Percentiles rank a stretch among this genome's conserved stretches.
Conservation (phyloP, 164 flowering plant genomes). For the Macadamia tetraphylla region DNA sequence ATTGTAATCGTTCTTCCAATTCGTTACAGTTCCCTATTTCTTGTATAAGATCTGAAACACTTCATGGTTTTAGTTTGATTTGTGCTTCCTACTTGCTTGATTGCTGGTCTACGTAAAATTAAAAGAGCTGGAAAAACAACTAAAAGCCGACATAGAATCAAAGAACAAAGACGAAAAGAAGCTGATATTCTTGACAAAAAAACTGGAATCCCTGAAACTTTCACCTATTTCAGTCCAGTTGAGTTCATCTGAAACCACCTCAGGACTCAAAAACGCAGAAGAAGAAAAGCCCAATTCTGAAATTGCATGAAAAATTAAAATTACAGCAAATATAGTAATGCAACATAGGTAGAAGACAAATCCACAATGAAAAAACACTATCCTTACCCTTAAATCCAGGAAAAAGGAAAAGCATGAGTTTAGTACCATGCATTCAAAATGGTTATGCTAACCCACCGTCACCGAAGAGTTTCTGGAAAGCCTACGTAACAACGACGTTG, state of each 20-base stretch:
- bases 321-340: too few relatives aligned
- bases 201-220: slow-evolving; percentile 49
- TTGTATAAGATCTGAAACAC: background rate
- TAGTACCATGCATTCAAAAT: too few relatives aligned
- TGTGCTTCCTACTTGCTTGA: background rate
- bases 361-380: too few relatives aligned
- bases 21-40: too few relatives aligned
- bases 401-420: too few relatives aligned
- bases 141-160: slow-evolving; percentile 44
- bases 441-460: too few relatives aligned
- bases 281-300: slow-evolving; percentile 15
- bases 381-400: too few relatives aligned
- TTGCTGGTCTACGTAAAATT: slow-evolving; percentile 26
- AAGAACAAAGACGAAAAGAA: slow-evolving; percentile 62
- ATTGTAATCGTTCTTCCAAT: too few relatives aligned
- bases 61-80: background rate
- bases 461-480: too few relatives aligned
- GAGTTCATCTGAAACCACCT: slow-evolving; percentile 24
- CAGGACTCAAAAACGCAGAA: slow-evolving; percentile 17
- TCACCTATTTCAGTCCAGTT: slow-evolving; percentile 20
- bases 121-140: slow-evolving; percentile 45
- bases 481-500: too few relatives aligned
- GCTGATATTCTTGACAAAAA: slow-evolving; percentile 46
- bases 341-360: too few relatives aligned
- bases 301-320: background rate